Percentiles rank a stretch among this genome's conserved stretches.
These are phyloP conservation scores for Flaveria sonorensis DNA, from an alignment of 129 eudicot species.

Conservation along the genomic window DNA sequence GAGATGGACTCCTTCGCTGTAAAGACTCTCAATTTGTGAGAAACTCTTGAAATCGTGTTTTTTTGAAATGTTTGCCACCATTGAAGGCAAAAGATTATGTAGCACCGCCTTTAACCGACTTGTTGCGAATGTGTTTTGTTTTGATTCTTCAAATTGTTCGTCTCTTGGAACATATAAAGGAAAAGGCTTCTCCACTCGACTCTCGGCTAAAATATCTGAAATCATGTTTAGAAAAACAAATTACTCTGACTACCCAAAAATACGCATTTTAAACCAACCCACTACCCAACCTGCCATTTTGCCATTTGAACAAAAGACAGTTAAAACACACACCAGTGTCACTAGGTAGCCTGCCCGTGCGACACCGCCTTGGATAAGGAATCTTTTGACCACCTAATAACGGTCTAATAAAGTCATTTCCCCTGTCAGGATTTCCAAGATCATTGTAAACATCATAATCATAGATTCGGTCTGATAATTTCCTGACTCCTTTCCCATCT, in stretches of 20 bases:
- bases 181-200: conserved; percentile 84
- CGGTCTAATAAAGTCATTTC: conserved; percentile 68
- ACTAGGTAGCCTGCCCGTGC: conserved; percentile 80
- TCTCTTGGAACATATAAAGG: conserved; percentile 96
- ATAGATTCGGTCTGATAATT: conserved; percentile 70
- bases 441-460: conserved; percentile 85
- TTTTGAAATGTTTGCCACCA: conserved; percentile 71
- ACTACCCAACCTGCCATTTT: neutral
- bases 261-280: too few species aligned
- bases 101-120: conserved; percentile 81
- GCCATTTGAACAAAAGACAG: neutral
- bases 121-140: conserved; percentile 69
- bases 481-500: conserved; percentile 82
- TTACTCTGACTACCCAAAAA: too few species aligned
- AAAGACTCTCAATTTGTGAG: conserved; percentile 71
- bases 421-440: conserved; percentile 87
- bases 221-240: neutral
- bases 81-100: conserved; percentile 73
- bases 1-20: conserved; percentile 72
- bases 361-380: conserved; percentile 91
- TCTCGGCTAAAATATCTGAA: conserved; percentile 64
- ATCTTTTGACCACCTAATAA: conserved; percentile 64
- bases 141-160: conserved; percentile 89
- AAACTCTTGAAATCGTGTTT: conserved; percentile 83
- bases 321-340: conserved; percentile 51